Percentiles rank a stretch among this genome's conserved stretches.
These are phyloP conservation scores for Colletotrichum zoysiae DNA, from an alignment of 2,329 filamentous ascomycete species.

Conservation along the genomic window DNA sequence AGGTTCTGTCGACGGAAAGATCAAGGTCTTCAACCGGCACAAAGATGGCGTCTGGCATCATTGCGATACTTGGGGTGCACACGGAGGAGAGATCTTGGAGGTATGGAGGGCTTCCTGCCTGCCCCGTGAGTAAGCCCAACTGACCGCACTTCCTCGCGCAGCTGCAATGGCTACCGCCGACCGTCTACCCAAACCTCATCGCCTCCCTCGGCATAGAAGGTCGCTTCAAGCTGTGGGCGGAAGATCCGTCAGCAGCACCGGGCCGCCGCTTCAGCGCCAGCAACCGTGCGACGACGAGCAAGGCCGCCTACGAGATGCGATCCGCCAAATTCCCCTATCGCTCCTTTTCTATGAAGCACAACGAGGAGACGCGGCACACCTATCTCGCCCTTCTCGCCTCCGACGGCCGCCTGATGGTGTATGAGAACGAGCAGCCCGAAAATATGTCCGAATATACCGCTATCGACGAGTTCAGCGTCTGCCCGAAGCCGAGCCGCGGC, in stretches of 20 bases:
- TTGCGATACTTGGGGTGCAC: conserved; percentile 89
- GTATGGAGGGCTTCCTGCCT: conserved; percentile 59
- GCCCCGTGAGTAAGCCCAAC: conserved; percentile 5
- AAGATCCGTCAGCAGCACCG: conserved; percentile 84
- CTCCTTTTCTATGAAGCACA: conserved; percentile 86
- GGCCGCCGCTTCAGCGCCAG: conserved; percentile 85
- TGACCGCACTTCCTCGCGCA: conserved; percentile 51
- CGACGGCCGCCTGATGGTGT: conserved; percentile 83
- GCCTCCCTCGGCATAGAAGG: conserved; percentile 92
- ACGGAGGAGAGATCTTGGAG: conserved; percentile 91
- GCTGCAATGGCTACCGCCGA: conserved; percentile 95
- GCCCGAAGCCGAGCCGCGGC: conserved; percentile 77
- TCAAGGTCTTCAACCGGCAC: conserved; percentile 91
- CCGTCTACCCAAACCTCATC: conserved; percentile 86
- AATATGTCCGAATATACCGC: conserved; percentile 81
- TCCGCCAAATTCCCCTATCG: conserved; percentile 76
- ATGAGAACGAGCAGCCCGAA: conserved; percentile 88
- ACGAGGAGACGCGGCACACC: conserved; percentile 83
- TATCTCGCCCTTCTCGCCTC: conserved; percentile 88
- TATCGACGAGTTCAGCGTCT: conserved; percentile 82
- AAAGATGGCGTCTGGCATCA: conserved; percentile 82
- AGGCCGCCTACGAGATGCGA: conserved; percentile 67
- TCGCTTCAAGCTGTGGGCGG: conserved; percentile 91
- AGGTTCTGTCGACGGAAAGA: conserved; percentile 90
- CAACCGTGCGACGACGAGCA: conserved; percentile 53